Percentiles rank a stretch among this genome's conserved stretches.
Evolutionary conservation across 495 filamentous ascomycete species (phyloP).

Genomic region (Hamigera avellanea): DNA sequence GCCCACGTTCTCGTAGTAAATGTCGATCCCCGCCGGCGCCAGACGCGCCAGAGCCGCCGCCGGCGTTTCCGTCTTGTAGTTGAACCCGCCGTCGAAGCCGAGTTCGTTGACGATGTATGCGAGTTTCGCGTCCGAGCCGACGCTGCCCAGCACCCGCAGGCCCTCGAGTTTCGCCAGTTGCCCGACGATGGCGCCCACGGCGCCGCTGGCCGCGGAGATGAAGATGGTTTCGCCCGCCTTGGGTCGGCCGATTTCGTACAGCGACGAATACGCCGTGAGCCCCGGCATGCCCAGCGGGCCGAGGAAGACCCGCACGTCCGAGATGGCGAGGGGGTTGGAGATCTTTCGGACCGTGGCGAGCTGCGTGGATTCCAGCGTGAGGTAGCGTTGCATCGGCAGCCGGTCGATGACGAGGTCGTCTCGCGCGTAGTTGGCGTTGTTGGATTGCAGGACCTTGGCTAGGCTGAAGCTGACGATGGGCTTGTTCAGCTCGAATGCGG

Average conservation of each 20-base stretch:
- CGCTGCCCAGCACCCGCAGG: slow-evolving; percentile 68
- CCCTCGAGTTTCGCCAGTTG: slow-evolving; percentile 83
- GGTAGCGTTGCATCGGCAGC: slow-evolving; percentile 43
- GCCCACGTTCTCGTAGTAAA: slow-evolving; percentile 93
- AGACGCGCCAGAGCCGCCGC: slow-evolving; percentile 59
- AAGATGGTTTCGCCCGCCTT: slow-evolving; percentile 85
- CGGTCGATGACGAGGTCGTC: slow-evolving; percentile 44
- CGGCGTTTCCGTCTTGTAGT: slow-evolving; percentile 65
- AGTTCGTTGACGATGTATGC: slow-evolving; percentile 54
- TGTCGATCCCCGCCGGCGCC: slow-evolving; percentile 76
- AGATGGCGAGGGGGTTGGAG: slow-evolving; percentile 1
- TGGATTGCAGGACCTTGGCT: slow-evolving; percentile 43
- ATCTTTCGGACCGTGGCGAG: neutral
- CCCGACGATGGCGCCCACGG: slow-evolving; percentile 74
- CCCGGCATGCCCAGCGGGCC: slow-evolving; percentile 82
- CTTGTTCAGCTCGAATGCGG: slow-evolving; percentile 30
- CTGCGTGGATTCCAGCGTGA: neutral
- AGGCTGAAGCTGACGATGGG: slow-evolving; percentile 41
- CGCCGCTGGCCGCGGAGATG: slow-evolving; percentile 68
- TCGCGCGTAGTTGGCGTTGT: slow-evolving; percentile 31
- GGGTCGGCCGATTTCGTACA: slow-evolving; percentile 74
- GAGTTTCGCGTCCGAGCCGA: slow-evolving; percentile 56
- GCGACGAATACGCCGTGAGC: slow-evolving; percentile 67
- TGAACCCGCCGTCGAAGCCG: slow-evolving; percentile 60
- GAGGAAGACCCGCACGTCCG: slow-evolving; percentile 41